A percentile compares a stretch with the other conserved stretches of the same genome.
phyloP scores from a whole-genome alignment of 306 rosid species.

The cucumber (Cucumis sativus) region Cucumber_9930_V3 NC_026661.2:12759501-12760000 shows the following conservation, averaged over 20 bases:
- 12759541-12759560: constrained; percentile 21
- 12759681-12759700: constrained; percentile 42
- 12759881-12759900: constrained; percentile 17
- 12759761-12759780: constrained; percentile 47
- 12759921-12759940: neutral
- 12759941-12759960: constrained; percentile 26
- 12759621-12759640: constrained; percentile 12
- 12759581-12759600: constrained; percentile 57
- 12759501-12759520: constrained; percentile 12
- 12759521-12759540: constrained; percentile 16
- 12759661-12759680: constrained; percentile 22
- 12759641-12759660: constrained; percentile 14
- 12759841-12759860: constrained; percentile 26
- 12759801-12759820: constrained; percentile 10
- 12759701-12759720: constrained; percentile 81
- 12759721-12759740: constrained; percentile 89
- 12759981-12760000: constrained; percentile 34
- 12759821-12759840: constrained; percentile 28
- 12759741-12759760: constrained; percentile 89
- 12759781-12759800: constrained; percentile 64
- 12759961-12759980: constrained; percentile 51
- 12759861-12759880: constrained; percentile 15
- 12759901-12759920: constrained; percentile 21
- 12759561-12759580: constrained; percentile 19
- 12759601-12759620: constrained; percentile 24